These are phyloP conservation scores for Talaromyces sp. DNA, from an alignment of 2,329 filamentous ascomycete genomes.

Conservation along the genomic window DNA sequence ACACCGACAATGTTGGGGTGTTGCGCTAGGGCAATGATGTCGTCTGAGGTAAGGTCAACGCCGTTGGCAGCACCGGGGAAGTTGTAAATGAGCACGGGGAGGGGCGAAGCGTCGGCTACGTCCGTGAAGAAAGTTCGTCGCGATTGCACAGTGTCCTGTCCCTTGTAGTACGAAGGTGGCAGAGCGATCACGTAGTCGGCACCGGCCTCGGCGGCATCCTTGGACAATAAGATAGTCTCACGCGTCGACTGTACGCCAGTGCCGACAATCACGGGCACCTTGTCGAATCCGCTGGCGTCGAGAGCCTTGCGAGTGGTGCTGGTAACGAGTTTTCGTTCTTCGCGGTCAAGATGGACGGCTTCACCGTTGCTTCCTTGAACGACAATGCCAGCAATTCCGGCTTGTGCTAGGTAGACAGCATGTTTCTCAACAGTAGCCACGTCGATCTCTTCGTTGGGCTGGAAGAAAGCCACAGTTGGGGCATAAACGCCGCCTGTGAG, in stretches of 20 bases:
- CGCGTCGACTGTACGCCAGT: slow-evolving; percentile 69
- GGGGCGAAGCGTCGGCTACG: slow-evolving; percentile 56
- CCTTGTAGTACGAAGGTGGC: slow-evolving; percentile 71
- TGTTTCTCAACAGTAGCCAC: slow-evolving; percentile 54
- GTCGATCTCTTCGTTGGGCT: slow-evolving; percentile 60
- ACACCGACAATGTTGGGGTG: slow-evolving; percentile 65
- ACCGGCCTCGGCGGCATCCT: slow-evolving; percentile 63
- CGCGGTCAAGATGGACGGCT: slow-evolving; percentile 69
- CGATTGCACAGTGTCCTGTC: slow-evolving; percentile 58
- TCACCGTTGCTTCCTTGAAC: slow-evolving; percentile 81
- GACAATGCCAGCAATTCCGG: slow-evolving; percentile 68
- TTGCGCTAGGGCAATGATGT: slow-evolving; percentile 54
- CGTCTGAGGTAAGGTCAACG: slow-evolving; percentile 64
- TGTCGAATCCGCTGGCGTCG: slow-evolving; percentile 59
- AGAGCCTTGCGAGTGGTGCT: slow-evolving; percentile 65
- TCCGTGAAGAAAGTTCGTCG: slow-evolving; percentile 61
- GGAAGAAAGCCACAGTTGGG: slow-evolving; percentile 71
- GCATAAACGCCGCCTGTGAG: slow-evolving; percentile 59
- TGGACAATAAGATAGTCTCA: slow-evolving; percentile 66
- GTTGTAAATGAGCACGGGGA: slow-evolving; percentile 69
- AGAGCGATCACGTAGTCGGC: slow-evolving; percentile 73
- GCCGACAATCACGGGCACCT: slow-evolving; percentile 70
- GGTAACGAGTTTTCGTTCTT: slow-evolving; percentile 66
- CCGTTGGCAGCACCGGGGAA: slow-evolving; percentile 65
- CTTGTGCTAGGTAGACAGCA: slow-evolving; percentile 65